Base-by-base conservation (phyloP, 306 rosid genomes). In the Dicorynia guianensis region DNA sequence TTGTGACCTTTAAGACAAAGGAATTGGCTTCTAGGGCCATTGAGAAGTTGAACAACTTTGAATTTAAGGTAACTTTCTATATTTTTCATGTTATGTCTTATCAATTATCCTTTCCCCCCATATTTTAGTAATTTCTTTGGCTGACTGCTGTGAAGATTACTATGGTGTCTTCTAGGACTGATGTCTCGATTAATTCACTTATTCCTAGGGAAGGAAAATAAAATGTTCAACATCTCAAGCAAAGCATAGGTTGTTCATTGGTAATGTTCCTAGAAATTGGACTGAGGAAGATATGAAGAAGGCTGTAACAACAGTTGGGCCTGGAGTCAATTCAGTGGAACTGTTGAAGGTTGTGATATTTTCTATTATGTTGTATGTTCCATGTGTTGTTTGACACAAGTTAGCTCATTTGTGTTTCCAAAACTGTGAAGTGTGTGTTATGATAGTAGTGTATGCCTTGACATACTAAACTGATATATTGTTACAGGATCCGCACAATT, bases 261-360 rank as follows among this genome's bases (percentile, higher is more conserved):
- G 92, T 38, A 89, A 89, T 79, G 83, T 91, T 71, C 97, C 97
- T 42, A 89, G 78, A 79, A 71, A 33, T 38, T 91, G 97, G 97
- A 87, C 79, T 6, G 85, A 80, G 60, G 82, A 79, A 33, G 82
- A 87, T 74, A 67, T 91, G 89, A 84, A 74, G 86, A 87, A 77
- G 67, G 85, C 58, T 55, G 85, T 91, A 44, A 69, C 75, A 17
- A 77, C 58, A 15, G 47, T 82, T 80, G 92, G 97, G 11, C 94
- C 92, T n/a, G 92, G 97, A 72, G 87, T 89, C 11, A 71, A 73
- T 75, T 60, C 87, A 72, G 83, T 89, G 63, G 92, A 89, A 74
- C 82, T 89, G 8, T 52, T 85, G 81, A 91, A 84, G 92, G 97
- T 89, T 35, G 63, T 44, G 74, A 74, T 53, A 30, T 35, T 63